Conservation (phyloP, 345 rosid genomes). For the Citrus inodora region DNA sequence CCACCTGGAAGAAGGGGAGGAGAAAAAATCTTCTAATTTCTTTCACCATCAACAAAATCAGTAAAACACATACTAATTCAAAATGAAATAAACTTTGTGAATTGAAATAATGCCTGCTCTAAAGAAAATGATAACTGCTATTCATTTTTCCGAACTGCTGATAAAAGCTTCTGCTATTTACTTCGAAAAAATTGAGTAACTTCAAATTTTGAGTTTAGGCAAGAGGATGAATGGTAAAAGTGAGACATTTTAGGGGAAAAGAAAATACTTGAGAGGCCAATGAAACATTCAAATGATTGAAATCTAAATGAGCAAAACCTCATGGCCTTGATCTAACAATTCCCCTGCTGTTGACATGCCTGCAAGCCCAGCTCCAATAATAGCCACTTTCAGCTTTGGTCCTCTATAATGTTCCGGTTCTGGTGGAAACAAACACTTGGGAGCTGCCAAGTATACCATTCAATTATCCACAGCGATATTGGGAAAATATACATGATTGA, state of each 20-base stretch:
- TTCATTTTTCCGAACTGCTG: neutral
- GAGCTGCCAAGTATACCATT: conserved; percentile 62
- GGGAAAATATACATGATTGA: neutral
- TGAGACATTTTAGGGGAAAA: neutral
- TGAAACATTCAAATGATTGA: neutral
- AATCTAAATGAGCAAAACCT: conserved; percentile 43
- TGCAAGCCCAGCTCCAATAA: conserved; percentile 97
- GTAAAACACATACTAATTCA: neutral
- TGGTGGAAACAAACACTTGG: conserved; percentile 91
- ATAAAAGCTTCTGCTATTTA: neutral
- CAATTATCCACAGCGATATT: neutral
- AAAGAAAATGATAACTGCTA: neutral
- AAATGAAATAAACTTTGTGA: neutral
- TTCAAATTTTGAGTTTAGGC: neutral
- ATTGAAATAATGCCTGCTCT: neutral
- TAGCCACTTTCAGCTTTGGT: conserved; percentile 90
- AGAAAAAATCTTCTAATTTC: neutral
- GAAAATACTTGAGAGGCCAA: neutral
- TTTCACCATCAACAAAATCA: neutral
- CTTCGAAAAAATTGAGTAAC: neutral
- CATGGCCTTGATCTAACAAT: conserved; percentile 95
- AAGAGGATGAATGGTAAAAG: neutral
- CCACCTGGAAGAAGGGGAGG: conserved; percentile 43
- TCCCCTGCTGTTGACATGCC: conserved; percentile 99
- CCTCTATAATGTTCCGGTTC: conserved; percentile 90